Evolutionary conservation across 164 flowering plant genomes (phyloP).

Genomic region (Vitis riparia): DNA sequence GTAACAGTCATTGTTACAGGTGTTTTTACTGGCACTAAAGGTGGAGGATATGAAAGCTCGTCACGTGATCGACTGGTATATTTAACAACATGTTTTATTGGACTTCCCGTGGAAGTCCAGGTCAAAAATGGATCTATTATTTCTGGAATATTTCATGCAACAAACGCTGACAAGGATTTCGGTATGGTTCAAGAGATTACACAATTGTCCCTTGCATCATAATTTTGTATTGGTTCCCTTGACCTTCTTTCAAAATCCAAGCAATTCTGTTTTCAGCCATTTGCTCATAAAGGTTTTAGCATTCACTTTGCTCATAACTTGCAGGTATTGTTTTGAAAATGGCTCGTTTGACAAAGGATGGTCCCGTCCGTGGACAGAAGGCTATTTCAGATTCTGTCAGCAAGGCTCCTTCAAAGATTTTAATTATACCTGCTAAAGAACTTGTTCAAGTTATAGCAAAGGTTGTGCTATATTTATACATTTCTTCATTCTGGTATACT

Average conservation of each 20-base stretch:
- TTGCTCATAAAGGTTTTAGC: background rate
- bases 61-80: constrained; percentile 74
- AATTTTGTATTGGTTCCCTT: too few species aligned
- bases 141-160: constrained; percentile 85
- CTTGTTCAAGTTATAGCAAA: constrained; percentile 90
- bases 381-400: constrained; percentile 38
- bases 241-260: too few species aligned
- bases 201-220: too few species aligned
- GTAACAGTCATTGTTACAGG: constrained; percentile 26
- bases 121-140: constrained; percentile 82
- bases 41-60: constrained; percentile 45
- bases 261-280: constrained; percentile 1
- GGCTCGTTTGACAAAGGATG: constrained; percentile 78
- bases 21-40: constrained; percentile 41
- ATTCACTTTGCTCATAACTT: constrained; percentile 10
- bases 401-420: constrained; percentile 65
- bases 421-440: constrained; percentile 79
- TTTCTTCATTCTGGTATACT: too few species aligned
- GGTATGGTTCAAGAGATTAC: constrained; percentile 44
- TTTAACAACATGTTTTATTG: constrained; percentile 75
- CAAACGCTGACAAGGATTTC: constrained; percentile 72
- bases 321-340: constrained; percentile 82
- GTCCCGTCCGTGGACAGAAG: constrained; percentile 52
- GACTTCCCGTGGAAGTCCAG: constrained; percentile 91
- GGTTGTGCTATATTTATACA: constrained; percentile 36